Evolutionary conservation across 2,329 filamentous ascomycete species (phyloP).

Genomic region (Colletotrichum neosansevieriae): DNA sequence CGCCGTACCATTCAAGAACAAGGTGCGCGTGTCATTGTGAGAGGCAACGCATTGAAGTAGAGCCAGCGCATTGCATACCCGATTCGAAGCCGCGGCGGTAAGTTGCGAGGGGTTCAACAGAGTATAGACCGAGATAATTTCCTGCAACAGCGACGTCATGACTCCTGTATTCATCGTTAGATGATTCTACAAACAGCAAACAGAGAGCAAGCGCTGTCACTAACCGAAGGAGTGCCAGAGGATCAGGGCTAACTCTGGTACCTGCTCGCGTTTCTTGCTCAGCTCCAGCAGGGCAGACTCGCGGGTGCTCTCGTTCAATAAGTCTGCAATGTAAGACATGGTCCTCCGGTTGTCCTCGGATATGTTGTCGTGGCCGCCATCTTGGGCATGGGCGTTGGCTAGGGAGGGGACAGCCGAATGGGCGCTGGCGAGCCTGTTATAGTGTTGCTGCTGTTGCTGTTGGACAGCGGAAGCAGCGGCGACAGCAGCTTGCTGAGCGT

Average conservation of each 20-base stretch:
- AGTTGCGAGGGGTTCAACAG: conserved; percentile 96
- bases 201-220: conserved; percentile 46
- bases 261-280: conserved; percentile 98
- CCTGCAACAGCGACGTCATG: conserved; percentile 96
- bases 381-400: conserved; percentile 63
- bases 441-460: conserved; percentile 61
- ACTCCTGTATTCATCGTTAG: conserved; percentile 71
- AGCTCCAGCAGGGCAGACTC: conserved; percentile 94
- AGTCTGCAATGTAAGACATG: conserved; percentile 91
- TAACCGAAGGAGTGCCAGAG: conserved; percentile 98
- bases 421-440: conserved; percentile 51
- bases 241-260: conserved; percentile 94
- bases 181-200: background rate
- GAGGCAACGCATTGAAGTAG: conserved; percentile 97
- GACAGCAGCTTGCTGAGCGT: conserved; percentile 66
- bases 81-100: conserved; percentile 95
- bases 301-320: conserved; percentile 87
- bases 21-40: conserved; percentile 92
- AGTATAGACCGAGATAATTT: conserved; percentile 99
- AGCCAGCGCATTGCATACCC: conserved; percentile 96
- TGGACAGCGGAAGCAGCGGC: conserved; percentile 65
- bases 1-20: conserved; percentile 88
- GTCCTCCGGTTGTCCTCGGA: conserved; percentile 93
- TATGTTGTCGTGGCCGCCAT: conserved; percentile 73
- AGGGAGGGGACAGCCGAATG: background rate